phyloP scores from a whole-genome alignment of 2,329 filamentous ascomycete species.

The Aureobasidium subglaciale region DNA sequence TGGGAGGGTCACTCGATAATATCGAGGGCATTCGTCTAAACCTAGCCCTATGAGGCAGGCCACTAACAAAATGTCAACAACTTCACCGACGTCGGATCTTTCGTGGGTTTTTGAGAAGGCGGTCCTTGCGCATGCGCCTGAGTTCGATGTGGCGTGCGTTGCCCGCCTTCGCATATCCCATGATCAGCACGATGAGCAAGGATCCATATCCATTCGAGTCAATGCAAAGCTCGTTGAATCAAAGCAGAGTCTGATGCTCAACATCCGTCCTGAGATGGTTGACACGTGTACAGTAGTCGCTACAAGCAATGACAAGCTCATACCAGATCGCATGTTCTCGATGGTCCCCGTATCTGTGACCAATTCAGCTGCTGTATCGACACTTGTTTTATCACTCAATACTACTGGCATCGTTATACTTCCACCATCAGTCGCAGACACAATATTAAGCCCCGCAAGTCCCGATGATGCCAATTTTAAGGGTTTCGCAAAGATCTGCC shows the following conservation, averaged over 20 bases:
- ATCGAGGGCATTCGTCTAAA: background rate
- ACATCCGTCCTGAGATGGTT: background rate
- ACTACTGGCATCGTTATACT: background rate
- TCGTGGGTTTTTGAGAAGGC: constrained; percentile 3
- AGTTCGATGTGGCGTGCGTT: background rate
- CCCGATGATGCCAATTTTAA: background rate
- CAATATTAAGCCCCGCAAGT: background rate
- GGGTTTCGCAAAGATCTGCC: background rate
- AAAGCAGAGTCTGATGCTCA: background rate
- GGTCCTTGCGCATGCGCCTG: constrained; percentile 1
- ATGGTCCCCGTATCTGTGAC: constrained; percentile 7
- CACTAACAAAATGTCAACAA: background rate
- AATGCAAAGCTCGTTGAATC: background rate
- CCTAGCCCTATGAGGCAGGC: background rate
- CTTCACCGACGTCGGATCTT: background rate
- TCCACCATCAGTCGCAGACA: background rate
- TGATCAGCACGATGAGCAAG: background rate
- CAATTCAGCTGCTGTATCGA: background rate
- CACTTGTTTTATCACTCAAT: background rate
- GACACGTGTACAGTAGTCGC: constrained; percentile 8
- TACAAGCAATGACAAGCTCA: background rate
- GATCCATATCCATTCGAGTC: background rate
- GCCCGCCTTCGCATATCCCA: background rate
- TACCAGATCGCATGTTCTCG: background rate
- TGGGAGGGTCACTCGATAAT: constrained; percentile 12